Evolutionary conservation across 2,329 filamentous ascomycete species (phyloP), one percentile per base, ranked within the genome.

Genomic region (Paecilomyces formosus): DNA sequence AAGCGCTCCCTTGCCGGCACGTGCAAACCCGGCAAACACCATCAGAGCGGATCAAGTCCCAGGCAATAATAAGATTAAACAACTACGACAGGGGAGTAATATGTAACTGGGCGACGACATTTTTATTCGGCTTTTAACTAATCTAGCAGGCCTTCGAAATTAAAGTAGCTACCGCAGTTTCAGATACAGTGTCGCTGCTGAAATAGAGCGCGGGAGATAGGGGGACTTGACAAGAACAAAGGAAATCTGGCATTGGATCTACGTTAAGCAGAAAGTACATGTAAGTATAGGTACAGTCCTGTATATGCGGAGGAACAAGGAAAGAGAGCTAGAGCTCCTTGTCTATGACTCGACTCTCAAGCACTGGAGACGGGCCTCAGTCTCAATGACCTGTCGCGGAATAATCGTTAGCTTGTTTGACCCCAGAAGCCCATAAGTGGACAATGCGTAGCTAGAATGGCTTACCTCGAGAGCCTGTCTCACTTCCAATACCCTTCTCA

Each of bases 391-490:
- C 89, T 92, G 66, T 55, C 51, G 55, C 58, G 55, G 51, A 56
- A 58, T 24, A 51, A 9, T 53, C 31, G 62, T 69, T 62, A 68
- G 65, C 50, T 9, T 26, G 35, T 45, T 55, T 22, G 56, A 13
- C n/a, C 33, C 21, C 53, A 55, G 35, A n/a, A 22, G 54, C 21
- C 56, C 55, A 55, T 54, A 13, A 45, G 3, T 26, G 3, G 52
- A 31, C 35, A 49, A 57, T 45, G 22, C 13, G 52, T 45, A 33
- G 49, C 58, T 30, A 12, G 55, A 55, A 31, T 60, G 63, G 83
- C 87, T 86, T 76, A 96, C 94, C 76, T 99, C 94, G 68, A 99
- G 82, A 69, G 94, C 94, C 79, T 99, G 94, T 77, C 90, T 88
- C 64, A 97, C 94, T 79, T 99, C 94, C 69, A 99, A 80, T 64